These are phyloP conservation scores for Diplodia scrobiculata DNA, from an alignment of 2,329 filamentous ascomycete genomes.

Conservation along the genomic window DNA sequence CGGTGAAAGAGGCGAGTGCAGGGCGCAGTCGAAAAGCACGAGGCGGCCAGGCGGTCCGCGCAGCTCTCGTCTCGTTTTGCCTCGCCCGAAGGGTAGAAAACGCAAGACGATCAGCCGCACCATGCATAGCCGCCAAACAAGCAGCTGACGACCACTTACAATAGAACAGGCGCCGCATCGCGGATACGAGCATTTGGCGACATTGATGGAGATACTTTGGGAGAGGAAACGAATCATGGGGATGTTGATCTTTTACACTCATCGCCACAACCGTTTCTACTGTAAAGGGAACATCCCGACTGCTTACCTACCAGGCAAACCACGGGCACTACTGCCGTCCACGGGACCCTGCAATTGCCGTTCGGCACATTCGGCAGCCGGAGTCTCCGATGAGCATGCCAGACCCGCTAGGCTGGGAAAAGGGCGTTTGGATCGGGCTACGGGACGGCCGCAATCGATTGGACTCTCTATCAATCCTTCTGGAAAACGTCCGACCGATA, in stretches of 20 bases:
- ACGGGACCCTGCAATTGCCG: background rate
- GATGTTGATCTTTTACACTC: too few relatives aligned
- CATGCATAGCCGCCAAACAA: background rate
- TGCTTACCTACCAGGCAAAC: too few relatives aligned
- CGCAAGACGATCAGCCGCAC: background rate
- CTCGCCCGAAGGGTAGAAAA: background rate
- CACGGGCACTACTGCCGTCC: too few relatives aligned
- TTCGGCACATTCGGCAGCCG: background rate
- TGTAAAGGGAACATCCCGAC: background rate
- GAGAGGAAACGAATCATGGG: too few relatives aligned
- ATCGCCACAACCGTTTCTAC: too few relatives aligned
- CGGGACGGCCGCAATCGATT: background rate
- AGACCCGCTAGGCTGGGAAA: background rate
- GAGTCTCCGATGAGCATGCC: background rate
- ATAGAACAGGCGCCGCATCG: background rate
- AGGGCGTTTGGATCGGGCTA: background rate
- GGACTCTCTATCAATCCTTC: background rate
- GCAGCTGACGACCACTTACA: background rate
- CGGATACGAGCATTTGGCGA: background rate
- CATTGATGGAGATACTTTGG: too few relatives aligned
- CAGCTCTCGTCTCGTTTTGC: background rate
- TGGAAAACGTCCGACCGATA: background rate
- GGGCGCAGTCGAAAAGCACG: background rate
- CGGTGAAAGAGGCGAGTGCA: background rate
- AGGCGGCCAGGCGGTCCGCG: background rate